A percentile compares a stretch with the other conserved stretches of the same genome.
phyloP scores from a whole-genome alignment of 2,329 filamentous ascomycete genomes.

The Colletotrichum sp. region DNA sequence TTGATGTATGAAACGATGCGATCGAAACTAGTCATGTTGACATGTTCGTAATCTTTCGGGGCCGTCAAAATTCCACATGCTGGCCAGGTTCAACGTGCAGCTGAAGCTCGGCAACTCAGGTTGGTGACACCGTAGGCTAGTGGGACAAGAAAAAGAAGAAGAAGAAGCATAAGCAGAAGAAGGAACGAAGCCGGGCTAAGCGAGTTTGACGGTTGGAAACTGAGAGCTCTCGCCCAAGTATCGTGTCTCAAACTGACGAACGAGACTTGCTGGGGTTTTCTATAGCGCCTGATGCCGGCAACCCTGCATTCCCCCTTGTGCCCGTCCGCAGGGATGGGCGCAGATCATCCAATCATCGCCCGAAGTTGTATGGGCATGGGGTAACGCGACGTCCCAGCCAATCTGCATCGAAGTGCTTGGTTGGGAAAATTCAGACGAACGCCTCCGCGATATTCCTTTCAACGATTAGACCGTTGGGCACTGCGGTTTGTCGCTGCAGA shows the following conservation, averaged over 20 bases:
- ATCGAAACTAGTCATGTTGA: background rate
- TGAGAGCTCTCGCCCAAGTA: background rate
- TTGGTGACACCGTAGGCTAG: background rate
- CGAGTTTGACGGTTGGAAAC: background rate
- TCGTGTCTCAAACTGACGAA: background rate
- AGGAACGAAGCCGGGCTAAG: background rate
- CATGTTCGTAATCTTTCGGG: background rate
- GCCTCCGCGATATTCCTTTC: background rate
- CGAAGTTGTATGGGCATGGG: background rate
- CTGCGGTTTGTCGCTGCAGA: background rate
- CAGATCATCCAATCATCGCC: constrained; percentile 1
- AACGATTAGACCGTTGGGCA: background rate
- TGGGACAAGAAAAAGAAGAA: background rate
- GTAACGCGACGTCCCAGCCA: background rate
- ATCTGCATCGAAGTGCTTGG: background rate
- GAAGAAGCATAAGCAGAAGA: background rate
- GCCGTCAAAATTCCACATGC: background rate
- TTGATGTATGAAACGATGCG: background rate
- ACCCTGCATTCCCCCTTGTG: background rate
- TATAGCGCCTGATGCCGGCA: background rate
- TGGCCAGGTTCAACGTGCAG: background rate
- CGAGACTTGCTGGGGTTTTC: background rate
- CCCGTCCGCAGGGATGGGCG: constrained; percentile 6
- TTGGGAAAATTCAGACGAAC: background rate
- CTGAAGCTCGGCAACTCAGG: background rate